These are phyloP conservation scores for Ogataea siamensis DNA, from an alignment of 805 yeast genomes.

Conservation along the genomic window DNA sequence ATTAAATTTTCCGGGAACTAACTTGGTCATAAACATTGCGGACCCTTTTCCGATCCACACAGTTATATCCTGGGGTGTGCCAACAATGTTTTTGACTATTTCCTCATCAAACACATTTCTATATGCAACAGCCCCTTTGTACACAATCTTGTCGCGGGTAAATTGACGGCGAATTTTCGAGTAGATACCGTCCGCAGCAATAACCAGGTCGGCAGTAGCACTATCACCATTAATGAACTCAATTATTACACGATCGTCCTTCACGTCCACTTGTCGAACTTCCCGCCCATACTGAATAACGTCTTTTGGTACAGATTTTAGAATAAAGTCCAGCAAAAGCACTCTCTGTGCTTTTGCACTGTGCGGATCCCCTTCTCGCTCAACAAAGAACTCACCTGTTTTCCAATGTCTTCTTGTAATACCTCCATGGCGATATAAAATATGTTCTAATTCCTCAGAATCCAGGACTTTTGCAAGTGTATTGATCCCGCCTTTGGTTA, in stretches of 20 bases:
- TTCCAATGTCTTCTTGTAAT: conserved; percentile 15
- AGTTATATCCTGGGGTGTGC: conserved; percentile 9
- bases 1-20: conserved; percentile 8
- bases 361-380: not conserved
- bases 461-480: conserved; percentile 7
- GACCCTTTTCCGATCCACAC: conserved; percentile 11
- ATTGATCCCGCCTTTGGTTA: conserved; percentile 8
- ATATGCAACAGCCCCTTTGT: conserved; percentile 12
- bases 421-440: conserved; percentile 5
- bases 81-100: conserved; percentile 3
- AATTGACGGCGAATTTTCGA: conserved; percentile 11
- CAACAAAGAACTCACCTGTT: conserved; percentile 8
- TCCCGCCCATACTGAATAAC: conserved; percentile 5
- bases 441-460: conserved; percentile 6
- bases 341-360: conserved; percentile 8
- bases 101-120: conserved; percentile 12
- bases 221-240: conserved; percentile 1
- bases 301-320: conserved; percentile 7
- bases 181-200: conserved; percentile 12
- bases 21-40: conserved; percentile 10
- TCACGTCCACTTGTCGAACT: conserved; percentile 1
- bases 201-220: conserved; percentile 5
- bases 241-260: conserved; percentile 1
- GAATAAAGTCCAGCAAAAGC: conserved; percentile 5
- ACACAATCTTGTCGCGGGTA: conserved; percentile 7